Evolutionary conservation across 306 rosid genomes (phyloP).

Genomic region (Prunus salicina): DNA sequence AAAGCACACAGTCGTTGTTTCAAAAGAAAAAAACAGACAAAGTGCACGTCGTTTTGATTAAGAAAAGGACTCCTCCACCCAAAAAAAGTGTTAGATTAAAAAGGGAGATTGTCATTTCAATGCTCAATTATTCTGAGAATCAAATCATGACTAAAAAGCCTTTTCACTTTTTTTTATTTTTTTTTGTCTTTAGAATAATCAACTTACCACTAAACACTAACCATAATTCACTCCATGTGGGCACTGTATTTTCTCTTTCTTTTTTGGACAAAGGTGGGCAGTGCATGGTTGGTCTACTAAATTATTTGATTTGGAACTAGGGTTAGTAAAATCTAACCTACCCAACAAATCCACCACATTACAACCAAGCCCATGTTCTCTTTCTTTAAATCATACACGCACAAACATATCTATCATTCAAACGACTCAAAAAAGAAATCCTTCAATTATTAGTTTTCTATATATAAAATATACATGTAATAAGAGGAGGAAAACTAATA

Average conservation of each 20-base stretch:
- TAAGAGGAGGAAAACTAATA: too few species aligned
- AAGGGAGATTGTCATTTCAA: constrained; percentile 25
- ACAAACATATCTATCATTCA: background rate
- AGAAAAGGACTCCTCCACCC: constrained; percentile 17
- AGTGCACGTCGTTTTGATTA: constrained; percentile 22
- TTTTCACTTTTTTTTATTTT: background rate
- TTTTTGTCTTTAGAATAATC: background rate
- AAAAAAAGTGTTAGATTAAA: background rate
- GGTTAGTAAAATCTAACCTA: constrained; percentile 6
- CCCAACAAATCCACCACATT: constrained; percentile 3
- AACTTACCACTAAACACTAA: background rate
- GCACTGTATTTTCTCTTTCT: background rate
- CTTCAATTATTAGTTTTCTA: too few species aligned
- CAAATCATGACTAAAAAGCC: constrained; percentile 25
- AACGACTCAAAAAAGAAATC: too few species aligned
- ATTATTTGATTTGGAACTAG: constrained; percentile 13
- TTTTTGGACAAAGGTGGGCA: too few species aligned
- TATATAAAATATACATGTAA: too few species aligned
- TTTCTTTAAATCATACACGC: background rate
- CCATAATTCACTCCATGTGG: constrained; percentile 24
- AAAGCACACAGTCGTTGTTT: too few species aligned
- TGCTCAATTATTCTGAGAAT: constrained; percentile 27
- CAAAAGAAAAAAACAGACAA: background rate
- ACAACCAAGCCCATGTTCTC: constrained; percentile 11
- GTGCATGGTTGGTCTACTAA: background rate